These are phyloP conservation scores for Ephemerocybe angulata DNA, from an alignment of 768 basidiomycete species.

Conservation along the genomic window DNA sequence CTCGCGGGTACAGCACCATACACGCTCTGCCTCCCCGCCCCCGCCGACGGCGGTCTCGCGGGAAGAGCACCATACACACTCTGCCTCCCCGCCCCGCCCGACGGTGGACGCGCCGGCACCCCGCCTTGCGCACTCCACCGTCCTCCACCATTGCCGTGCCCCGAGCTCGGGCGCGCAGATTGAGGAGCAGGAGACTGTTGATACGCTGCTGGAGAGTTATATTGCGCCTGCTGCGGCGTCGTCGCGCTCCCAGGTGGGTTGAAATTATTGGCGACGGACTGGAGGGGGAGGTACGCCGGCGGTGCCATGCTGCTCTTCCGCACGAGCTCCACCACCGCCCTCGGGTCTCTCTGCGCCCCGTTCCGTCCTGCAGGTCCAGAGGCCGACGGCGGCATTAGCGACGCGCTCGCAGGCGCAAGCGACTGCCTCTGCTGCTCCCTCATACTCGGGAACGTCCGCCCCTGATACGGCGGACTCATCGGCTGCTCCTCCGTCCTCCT, in stretches of 20 bases:
- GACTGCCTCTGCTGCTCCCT: conserved; percentile 12
- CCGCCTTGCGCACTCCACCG: neutral
- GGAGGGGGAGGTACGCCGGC: conserved; percentile 11
- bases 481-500: conserved; percentile 37
- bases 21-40: no score
- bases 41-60: no score
- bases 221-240: no score
- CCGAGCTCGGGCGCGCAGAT: no score
- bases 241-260: no score
- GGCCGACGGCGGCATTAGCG: neutral
- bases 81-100: no score
- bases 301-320: conserved; percentile 35
- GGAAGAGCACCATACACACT: no score
- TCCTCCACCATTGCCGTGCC: neutral
- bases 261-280: conserved; percentile 4
- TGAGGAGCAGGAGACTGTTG: conserved; percentile 4
- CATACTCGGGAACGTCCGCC: conserved; percentile 21
- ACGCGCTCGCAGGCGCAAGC: neutral
- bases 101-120: no score
- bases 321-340: conserved; percentile 51
- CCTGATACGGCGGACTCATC: conserved; percentile 25
- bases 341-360: conserved; percentile 29
- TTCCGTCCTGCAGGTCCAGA: neutral
- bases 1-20: neutral
- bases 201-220: neutral